Evolutionary conservation across 495 filamentous ascomycete species (phyloP).

Genomic region (Platismatia glauca): DNA sequence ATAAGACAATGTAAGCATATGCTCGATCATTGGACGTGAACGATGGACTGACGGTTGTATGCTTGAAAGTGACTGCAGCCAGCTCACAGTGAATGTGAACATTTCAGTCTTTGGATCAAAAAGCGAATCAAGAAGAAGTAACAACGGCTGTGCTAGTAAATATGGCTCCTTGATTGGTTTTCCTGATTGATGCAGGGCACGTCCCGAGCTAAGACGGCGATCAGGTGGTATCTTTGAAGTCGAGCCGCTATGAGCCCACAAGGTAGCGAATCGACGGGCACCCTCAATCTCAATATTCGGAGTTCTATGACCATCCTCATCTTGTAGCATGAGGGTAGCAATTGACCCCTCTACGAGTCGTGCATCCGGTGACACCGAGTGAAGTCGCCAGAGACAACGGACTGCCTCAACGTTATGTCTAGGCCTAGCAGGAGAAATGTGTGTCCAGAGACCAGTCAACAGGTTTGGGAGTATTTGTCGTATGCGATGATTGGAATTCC

Average conservation of each 20-base stretch:
- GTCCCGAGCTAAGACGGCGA: constrained; percentile 21
- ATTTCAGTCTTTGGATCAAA: constrained; percentile 63
- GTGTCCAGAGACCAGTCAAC: constrained; percentile 64
- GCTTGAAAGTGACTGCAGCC: constrained; percentile 69
- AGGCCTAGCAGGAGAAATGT: constrained; percentile 67
- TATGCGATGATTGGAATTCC: constrained; percentile 18
- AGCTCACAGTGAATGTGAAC: constrained; percentile 66
- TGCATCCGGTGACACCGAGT: constrained; percentile 51
- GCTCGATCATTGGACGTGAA: not conserved
- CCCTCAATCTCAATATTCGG: constrained; percentile 36
- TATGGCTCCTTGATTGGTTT: constrained; percentile 35
- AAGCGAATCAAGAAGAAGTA: constrained; percentile 74
- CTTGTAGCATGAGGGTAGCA: constrained; percentile 58
- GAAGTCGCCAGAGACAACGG: constrained; percentile 74
- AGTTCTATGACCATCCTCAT: constrained; percentile 35
- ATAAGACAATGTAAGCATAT: not conserved
- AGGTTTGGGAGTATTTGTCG: constrained; percentile 34
- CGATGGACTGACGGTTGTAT: constrained; percentile 46
- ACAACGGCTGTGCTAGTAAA: constrained; percentile 72
- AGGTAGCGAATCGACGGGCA: constrained; percentile 56
- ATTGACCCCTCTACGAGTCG: constrained; percentile 71
- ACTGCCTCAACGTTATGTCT: constrained; percentile 92
- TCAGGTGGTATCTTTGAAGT: not conserved
- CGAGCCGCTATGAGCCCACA: constrained; percentile 68
- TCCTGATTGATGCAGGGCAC: constrained; percentile 34